Evolutionary conservation across 345 rosid genomes (phyloP).

Genomic region (Erodium maritimum): DNA sequence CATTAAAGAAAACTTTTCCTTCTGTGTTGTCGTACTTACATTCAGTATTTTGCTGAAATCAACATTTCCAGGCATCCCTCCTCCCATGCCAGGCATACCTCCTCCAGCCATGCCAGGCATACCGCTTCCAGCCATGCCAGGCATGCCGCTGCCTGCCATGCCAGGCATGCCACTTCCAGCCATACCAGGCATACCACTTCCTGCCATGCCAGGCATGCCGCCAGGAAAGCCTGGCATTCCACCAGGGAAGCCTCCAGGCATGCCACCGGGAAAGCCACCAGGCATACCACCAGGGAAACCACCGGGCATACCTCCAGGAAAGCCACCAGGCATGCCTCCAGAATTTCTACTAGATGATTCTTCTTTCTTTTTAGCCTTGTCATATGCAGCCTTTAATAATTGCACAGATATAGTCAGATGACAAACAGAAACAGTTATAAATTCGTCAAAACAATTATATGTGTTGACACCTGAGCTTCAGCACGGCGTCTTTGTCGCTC

Average conservation of each 20-base stretch:
- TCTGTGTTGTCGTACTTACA: conserved; percentile 30
- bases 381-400: conserved; percentile 70
- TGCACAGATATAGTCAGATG: background rate
- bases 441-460: background rate
- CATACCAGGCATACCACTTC: no score
- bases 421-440: conserved; percentile 1
- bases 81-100: no score
- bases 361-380: conserved; percentile 85
- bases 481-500: conserved; percentile 75
- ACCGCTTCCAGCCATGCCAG: no score
- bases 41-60: conserved; percentile 86
- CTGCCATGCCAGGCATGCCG: conserved; percentile 29
- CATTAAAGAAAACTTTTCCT: no score
- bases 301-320: no score
- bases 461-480: conserved; percentile 61
- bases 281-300: no score
- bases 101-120: no score
- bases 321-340: conserved; percentile 60
- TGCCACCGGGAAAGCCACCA: no score
- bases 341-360: conserved; percentile 59
- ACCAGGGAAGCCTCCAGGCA: conserved; percentile 46
- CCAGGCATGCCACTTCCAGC: conserved; percentile 20
- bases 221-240: conserved; percentile 37
- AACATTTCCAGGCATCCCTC: conserved; percentile 74
- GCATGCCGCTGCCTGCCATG: conserved; percentile 30